Base-by-base conservation (phyloP, 2,329 filamentous ascomycete species). In the Trichoderma koningii region DNA sequence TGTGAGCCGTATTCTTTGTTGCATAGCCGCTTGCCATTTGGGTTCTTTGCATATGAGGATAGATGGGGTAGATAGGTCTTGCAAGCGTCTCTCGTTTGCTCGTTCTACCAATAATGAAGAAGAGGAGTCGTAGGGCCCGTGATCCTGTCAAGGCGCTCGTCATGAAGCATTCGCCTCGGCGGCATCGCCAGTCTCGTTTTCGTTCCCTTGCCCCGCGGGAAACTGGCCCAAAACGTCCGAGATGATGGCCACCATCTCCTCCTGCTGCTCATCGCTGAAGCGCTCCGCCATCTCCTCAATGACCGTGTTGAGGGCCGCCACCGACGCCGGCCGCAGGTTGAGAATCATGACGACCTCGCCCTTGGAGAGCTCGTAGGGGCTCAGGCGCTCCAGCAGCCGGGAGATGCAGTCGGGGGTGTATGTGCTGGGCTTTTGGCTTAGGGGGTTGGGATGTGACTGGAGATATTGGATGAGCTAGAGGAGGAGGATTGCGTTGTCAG, bases 291-390 rank as follows among this genome's bases (percentile, higher is more conserved):
- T 84, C 68, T 90, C 87, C 74, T 91, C 87, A 41, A 91, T 79
- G 56, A 89, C 80, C 17, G 84, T 84, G 71, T 87, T 87, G 69
- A 91, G 78, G 52, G 83, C 81, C 4, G 83, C 82, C 34, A 82
- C 78, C 30, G 80, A 84, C 23, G 80, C 79, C 0, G 88, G 88
- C 12, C 88, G 82, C 50, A 89, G 76, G 72, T 91, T 90, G 69
- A 90, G 74, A 55, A 90, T 83, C 85, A 89, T 89, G 71, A 90
- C 78, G 63, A 88, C 77, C 75, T 90, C 88, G 62, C 86, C 86
- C 78, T 90, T 90, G 76, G 85, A 85, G 63, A 90, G 80, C 52
- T 85, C 81, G 74, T 83, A 89, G 1, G 78, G 79, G 12, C 81
- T 80, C 56, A 90, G 77, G 26, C 77, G 79, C 70, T 83, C 76